Evolutionary conservation across 805 yeast genomes (phyloP).

Genomic region (Metschnikowia kofuensis): DNA sequence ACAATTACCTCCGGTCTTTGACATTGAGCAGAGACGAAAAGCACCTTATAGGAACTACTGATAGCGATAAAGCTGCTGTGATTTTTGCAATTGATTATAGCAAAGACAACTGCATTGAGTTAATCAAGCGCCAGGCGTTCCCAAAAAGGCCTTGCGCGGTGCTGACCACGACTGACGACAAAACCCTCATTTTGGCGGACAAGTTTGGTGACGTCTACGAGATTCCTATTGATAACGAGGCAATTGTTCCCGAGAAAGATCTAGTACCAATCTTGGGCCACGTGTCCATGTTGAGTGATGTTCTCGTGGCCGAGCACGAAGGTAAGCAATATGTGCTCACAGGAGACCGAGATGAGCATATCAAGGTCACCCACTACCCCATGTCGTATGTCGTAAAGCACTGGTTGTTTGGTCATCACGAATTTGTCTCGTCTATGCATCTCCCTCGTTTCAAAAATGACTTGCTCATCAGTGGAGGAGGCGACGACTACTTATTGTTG

Average conservation of each 20-base stretch:
- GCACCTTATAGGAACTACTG: conserved; percentile 66
- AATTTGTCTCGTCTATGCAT: conserved; percentile 70
- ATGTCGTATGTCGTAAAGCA: conserved; percentile 71
- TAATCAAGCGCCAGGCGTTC: conserved; percentile 69
- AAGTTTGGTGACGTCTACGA: conserved; percentile 94
- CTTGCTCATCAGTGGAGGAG: conserved; percentile 81
- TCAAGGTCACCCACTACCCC: conserved; percentile 79
- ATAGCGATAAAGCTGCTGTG: conserved; percentile 77
- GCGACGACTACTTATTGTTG: conserved; percentile 67
- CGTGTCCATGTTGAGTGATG: conserved; percentile 92
- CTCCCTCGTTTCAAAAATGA: conserved; percentile 51
- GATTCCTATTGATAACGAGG: conserved; percentile 42
- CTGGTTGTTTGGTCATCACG: conserved; percentile 83
- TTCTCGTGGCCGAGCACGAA: conserved; percentile 40
- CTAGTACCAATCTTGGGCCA: conserved; percentile 83
- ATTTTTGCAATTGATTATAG: conserved; percentile 48
- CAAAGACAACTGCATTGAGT: conserved; percentile 42
- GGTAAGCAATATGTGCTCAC: conserved; percentile 61
- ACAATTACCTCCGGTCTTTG: conserved; percentile 66
- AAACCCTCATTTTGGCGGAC: conserved; percentile 70
- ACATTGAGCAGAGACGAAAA: conserved; percentile 48
- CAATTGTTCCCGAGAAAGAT: conserved; percentile 39
- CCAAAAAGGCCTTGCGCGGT: conserved; percentile 93
- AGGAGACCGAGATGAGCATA: conserved; percentile 95
- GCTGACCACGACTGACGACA: conserved; percentile 51